Conservation (phyloP, 208 protist genomes). For the Wallacemonas sp. region DNA sequence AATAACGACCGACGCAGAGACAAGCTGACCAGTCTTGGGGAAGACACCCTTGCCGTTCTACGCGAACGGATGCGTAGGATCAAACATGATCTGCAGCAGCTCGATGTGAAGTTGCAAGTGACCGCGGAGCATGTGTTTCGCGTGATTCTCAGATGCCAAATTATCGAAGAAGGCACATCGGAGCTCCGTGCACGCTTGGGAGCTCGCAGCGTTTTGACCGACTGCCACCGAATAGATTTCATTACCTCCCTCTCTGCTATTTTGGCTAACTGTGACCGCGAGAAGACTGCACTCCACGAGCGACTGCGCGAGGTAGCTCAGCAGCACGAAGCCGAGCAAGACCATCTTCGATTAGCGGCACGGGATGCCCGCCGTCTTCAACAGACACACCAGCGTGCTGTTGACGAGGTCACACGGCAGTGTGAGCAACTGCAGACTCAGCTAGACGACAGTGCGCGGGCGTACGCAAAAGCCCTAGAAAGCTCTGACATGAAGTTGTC, state of each 20-base stretch:
- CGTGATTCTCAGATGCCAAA: background rate
- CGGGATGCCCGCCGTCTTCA: background rate
- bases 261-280: background rate
- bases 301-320: background rate
- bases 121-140: background rate
- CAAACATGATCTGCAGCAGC: background rate
- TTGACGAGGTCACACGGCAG: background rate
- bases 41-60: background rate
- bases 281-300: background rate
- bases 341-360: background rate
- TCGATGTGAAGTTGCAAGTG: background rate
- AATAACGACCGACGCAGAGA: background rate
- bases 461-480: background rate
- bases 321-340: background rate
- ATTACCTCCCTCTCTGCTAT: background rate
- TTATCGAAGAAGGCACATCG: constrained; percentile 4
- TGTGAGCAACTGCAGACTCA: background rate
- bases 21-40: background rate
- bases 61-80: background rate
- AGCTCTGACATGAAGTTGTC: background rate
- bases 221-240: constrained; percentile 11
- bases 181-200: background rate
- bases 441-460: background rate
- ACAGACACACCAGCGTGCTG: background rate
- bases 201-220: background rate